A percentile compares a stretch with the other conserved stretches of the same genome.
Evolutionary conservation across 306 rosid genomes (phyloP).

Genomic region (Cajanus cajan): DNA sequence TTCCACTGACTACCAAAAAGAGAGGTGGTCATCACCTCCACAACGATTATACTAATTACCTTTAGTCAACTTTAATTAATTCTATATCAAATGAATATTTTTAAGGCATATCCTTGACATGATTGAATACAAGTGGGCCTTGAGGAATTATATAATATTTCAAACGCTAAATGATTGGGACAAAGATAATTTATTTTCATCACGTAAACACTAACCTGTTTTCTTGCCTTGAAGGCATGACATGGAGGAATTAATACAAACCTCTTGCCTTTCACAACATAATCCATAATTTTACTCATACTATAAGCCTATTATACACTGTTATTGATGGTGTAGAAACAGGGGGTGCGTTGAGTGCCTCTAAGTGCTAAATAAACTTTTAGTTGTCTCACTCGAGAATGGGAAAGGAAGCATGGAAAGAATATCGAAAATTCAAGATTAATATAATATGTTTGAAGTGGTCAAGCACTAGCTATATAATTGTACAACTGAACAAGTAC

Average conservation of each 20-base stretch:
- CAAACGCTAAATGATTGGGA: constrained; percentile 42
- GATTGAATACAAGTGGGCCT: constrained; percentile 53
- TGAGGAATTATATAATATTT: constrained; percentile 37
- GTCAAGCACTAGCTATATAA: constrained; percentile 15
- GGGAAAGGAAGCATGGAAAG: constrained; percentile 23
- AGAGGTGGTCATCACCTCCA: constrained; percentile 38
- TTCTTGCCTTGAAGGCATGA: constrained; percentile 31
- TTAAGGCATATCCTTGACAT: constrained; percentile 22
- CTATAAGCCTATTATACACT: neutral
- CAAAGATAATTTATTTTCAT: constrained; percentile 44
- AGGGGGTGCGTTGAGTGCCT: neutral
- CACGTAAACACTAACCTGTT: constrained; percentile 32
- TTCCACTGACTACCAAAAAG: constrained; percentile 40
- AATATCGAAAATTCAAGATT: neutral
- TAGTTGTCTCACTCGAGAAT: constrained; percentile 12
- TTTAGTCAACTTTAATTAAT: constrained; percentile 31
- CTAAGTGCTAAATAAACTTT: neutral
- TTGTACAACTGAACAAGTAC: neutral
- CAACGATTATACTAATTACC: constrained; percentile 26
- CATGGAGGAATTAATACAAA: constrained; percentile 1
- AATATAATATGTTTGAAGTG: neutral
- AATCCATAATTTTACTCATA: constrained; percentile 19
- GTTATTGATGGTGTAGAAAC: neutral
- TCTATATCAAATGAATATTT: neutral
- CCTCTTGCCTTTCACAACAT: constrained; percentile 11